A percentile compares a stretch with the other conserved stretches of the same genome.
Evolutionary conservation across 257 asterid species (phyloP).

Genomic region (Fraxinus excelsior): DNA sequence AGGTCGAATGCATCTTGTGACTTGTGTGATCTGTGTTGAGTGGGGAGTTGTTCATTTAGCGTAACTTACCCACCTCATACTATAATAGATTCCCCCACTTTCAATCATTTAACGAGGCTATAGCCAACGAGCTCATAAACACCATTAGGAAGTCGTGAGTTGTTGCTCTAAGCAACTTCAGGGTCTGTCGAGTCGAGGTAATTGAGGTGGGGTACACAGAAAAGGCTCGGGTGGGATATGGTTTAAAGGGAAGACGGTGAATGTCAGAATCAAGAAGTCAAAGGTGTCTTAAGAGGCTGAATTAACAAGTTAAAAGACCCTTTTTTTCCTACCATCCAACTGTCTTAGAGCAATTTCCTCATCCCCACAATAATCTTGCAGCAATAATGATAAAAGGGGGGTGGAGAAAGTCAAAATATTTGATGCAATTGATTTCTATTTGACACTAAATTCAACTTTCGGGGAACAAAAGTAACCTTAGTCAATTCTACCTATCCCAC

Average conservation of each 20-base stretch:
- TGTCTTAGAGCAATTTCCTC: neutral
- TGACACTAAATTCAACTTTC: slow-evolving; percentile 32
- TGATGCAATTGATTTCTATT: slow-evolving; percentile 17
- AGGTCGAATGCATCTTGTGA: slow-evolving; percentile 15
- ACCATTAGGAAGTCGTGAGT: neutral
- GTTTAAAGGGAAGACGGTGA: neutral
- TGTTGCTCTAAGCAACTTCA: neutral
- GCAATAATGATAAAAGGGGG: neutral
- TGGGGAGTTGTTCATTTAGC: slow-evolving; percentile 20
- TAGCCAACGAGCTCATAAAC: neutral
- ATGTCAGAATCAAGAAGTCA: neutral
- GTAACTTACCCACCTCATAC: slow-evolving; percentile 17
- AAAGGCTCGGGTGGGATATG: neutral
- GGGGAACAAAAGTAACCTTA: slow-evolving; percentile 21
- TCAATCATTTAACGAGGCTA: neutral
- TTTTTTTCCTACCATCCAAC: neutral
- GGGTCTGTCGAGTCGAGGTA: neutral
- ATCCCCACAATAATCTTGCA: neutral
- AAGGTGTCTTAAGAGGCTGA: neutral
- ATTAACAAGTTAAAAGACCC: too few species aligned
- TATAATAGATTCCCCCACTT: neutral
- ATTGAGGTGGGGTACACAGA: neutral
- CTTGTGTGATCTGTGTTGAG: slow-evolving; percentile 8
- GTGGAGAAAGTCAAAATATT: slow-evolving; percentile 6
- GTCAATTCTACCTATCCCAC: slow-evolving; percentile 22